phyloP scores from a whole-genome alignment of 805 yeast species.

The Limtongozyma cylindracea region DNA sequence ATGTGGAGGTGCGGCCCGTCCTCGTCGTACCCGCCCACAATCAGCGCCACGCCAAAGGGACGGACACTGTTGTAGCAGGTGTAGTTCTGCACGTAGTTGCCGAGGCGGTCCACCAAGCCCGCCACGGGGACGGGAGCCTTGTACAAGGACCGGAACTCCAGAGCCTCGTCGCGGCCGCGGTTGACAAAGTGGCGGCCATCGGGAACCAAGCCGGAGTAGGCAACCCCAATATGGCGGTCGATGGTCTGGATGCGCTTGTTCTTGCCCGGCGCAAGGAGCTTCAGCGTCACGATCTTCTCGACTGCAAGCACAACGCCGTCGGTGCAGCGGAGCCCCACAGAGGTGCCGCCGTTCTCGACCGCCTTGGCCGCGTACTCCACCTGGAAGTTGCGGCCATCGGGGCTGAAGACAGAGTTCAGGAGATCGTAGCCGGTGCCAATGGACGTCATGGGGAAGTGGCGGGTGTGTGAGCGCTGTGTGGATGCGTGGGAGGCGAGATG shows the following conservation, averaged over 20 bases:
- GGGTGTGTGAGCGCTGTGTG: no score
- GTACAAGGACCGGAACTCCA: constrained; percentile 50
- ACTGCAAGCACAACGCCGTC: constrained; percentile 96
- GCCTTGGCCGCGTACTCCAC: constrained; percentile 97
- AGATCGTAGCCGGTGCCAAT: constrained; percentile 98
- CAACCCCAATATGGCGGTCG: constrained; percentile 85
- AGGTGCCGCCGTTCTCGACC: constrained; percentile 91
- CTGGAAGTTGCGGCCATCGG: constrained; percentile 86
- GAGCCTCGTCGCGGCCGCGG: constrained; percentile 83
- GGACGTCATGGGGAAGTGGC: no score
- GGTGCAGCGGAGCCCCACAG: constrained; percentile 73
- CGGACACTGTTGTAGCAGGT: constrained; percentile 92
- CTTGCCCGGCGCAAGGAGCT: constrained; percentile 68
- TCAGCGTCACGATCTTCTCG: constrained; percentile 77
- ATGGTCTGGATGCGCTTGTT: constrained; percentile 82
- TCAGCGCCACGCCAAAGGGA: constrained; percentile 87
- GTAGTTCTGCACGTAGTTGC: constrained; percentile 82
- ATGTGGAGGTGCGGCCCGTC: constrained; percentile 83
- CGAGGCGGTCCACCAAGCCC: constrained; percentile 65
- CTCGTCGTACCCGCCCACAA: constrained; percentile 81
- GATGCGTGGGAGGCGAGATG: no score
- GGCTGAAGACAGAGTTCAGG: constrained; percentile 77
- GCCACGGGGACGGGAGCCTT: constrained; percentile 58
- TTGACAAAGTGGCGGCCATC: constrained; percentile 88
- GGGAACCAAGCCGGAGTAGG: constrained; percentile 84